phyloP scores from a whole-genome alignment of 2,329 filamentous ascomycete species.

The Cytospora paraplurivora region DNA sequence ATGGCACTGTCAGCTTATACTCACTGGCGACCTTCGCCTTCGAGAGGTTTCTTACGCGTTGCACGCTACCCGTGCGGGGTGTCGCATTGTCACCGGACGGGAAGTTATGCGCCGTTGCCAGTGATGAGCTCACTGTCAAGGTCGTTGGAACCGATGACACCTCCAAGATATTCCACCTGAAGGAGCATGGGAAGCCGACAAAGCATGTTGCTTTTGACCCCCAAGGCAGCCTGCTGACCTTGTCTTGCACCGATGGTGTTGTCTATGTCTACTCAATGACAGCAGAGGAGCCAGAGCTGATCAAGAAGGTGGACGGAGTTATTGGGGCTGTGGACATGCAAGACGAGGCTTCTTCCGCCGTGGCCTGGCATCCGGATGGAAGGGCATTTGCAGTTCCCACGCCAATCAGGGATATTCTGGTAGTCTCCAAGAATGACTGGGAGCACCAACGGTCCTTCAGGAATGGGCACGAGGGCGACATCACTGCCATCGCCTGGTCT shows the following conservation, averaged over 20 bases:
- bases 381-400: conserved; percentile 86
- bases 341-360: conserved; percentile 71
- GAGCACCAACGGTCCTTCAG: conserved; percentile 80
- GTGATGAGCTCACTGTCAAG: conserved; percentile 91
- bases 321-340: conserved; percentile 79
- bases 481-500: conserved; percentile 90
- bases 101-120: conserved; percentile 92
- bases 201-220: conserved; percentile 91
- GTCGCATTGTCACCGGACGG: conserved; percentile 79
- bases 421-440: conserved; percentile 89
- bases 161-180: conserved; percentile 72
- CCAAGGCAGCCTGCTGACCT: conserved; percentile 71
- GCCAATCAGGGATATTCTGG: conserved; percentile 77
- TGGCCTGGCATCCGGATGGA: conserved; percentile 92
- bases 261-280: conserved; percentile 88
- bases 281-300: conserved; percentile 75
- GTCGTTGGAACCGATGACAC: conserved; percentile 82
- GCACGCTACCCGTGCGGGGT: conserved; percentile 83
- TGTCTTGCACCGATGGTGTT: conserved; percentile 86
- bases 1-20: conserved; percentile 94
- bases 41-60: conserved; percentile 80
- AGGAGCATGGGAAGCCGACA: conserved; percentile 83
- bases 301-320: conserved; percentile 79
- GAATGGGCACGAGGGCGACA: conserved; percentile 77
- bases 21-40: conserved; percentile 74